Evolutionary conservation across 352 stramenopile species (phyloP).

Genomic region (Pythium aphanidermatum): DNA sequence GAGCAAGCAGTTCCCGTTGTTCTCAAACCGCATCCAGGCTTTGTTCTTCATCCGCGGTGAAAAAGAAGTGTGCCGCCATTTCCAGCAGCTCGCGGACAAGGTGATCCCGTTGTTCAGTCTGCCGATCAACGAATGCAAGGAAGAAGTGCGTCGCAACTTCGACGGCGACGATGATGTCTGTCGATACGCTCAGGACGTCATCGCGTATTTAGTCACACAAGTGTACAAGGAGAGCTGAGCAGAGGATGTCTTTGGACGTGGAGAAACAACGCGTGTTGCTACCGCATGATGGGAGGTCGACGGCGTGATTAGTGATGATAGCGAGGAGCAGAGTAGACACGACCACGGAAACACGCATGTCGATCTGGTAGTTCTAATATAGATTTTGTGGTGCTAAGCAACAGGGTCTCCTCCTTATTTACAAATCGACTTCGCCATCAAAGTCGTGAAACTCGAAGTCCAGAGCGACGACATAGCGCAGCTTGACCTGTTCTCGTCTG

Average conservation of each 20-base stretch:
- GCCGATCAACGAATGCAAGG: slow-evolving; percentile 57
- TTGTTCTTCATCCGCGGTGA: slow-evolving; percentile 87
- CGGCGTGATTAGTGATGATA: no score
- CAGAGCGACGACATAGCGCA: slow-evolving; percentile 53
- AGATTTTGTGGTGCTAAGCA: slow-evolving; percentile 10
- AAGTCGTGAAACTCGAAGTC: slow-evolving; percentile 40
- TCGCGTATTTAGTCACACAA: slow-evolving; percentile 85
- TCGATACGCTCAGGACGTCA: slow-evolving; percentile 84
- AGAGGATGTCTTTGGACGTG: no score
- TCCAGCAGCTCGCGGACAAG: slow-evolving; percentile 75
- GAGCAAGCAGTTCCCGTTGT: slow-evolving; percentile 70
- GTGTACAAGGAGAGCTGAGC: slow-evolving; percentile 70
- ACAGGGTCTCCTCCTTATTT: neutral
- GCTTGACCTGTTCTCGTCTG: slow-evolving; percentile 52
- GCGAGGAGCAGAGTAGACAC: neutral
- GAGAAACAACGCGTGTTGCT: no score
- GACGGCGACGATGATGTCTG: slow-evolving; percentile 75
- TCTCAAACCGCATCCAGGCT: slow-evolving; percentile 86
- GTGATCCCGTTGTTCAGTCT: slow-evolving; percentile 79
- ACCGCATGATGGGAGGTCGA: no score
- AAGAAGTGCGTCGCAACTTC: slow-evolving; percentile 67
- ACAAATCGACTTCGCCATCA: slow-evolving; percentile 10
- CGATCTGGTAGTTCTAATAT: slow-evolving; percentile 13
- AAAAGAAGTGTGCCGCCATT: slow-evolving; percentile 84
- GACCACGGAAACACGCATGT: no score